Conservation (phyloP, 2,329 filamentous ascomycete species). For the Aspergillus sojae region DNA sequence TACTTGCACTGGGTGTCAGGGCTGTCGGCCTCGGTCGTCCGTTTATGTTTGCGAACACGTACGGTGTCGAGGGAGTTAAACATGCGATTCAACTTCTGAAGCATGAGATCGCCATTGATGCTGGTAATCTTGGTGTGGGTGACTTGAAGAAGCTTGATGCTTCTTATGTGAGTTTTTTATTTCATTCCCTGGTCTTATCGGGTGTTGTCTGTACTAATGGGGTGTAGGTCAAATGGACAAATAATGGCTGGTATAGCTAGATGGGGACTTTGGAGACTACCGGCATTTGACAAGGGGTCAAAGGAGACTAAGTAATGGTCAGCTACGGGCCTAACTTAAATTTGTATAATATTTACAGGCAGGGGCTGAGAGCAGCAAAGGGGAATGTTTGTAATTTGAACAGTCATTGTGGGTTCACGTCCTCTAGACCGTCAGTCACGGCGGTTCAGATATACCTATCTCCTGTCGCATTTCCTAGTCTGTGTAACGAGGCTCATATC, state of each 20-base stretch:
- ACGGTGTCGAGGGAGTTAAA: conserved; percentile 23
- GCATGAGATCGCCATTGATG: conserved; percentile 17
- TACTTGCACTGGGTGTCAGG: conserved; percentile 53
- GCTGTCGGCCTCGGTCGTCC: conserved; percentile 52
- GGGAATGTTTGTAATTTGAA: too few relatives aligned
- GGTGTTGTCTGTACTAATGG: neutral
- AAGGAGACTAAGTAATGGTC: neutral
- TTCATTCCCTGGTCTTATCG: accelerated
- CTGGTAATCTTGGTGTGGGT: conserved; percentile 9
- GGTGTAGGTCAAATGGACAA: conserved; percentile 11
- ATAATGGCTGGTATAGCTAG: conserved; percentile 11
- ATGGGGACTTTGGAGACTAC: neutral
- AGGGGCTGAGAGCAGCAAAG: too few relatives aligned
- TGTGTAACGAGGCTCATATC: too few relatives aligned
- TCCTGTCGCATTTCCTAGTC: too few relatives aligned
- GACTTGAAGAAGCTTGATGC: conserved; percentile 14
- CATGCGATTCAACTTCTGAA: conserved; percentile 13
- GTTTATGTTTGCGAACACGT: conserved; percentile 26
- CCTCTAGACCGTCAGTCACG: too few relatives aligned
- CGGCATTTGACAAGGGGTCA: neutral
- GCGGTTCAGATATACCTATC: too few relatives aligned
- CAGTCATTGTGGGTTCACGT: too few relatives aligned
- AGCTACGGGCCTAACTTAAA: neutral
- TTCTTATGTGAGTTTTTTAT: conserved; percentile 7
- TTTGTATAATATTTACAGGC: neutral